Evolutionary conservation across 2,329 filamentous ascomycete species (phyloP), one percentile per base, ranked within the genome.

Genomic region (Paraphaeosphaeria minitans): DNA sequence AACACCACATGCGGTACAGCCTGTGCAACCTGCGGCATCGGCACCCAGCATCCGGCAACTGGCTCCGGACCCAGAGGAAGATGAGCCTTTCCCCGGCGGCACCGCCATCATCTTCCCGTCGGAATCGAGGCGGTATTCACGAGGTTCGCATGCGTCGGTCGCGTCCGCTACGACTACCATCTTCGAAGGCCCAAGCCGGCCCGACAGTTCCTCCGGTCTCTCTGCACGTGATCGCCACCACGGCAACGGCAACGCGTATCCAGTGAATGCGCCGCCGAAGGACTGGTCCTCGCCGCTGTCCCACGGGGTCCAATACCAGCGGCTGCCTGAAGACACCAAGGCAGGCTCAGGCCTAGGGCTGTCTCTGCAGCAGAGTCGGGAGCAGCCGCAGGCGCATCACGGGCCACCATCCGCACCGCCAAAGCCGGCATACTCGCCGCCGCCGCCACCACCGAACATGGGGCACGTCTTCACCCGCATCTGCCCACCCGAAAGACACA

Each of bases 371-470:
- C 56, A 65, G 19, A 58, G 53, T 12, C 60, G 56, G 70, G 78
- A 24, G 70, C 76, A 58, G 65, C 53, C 42, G 43, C 53, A 72
- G 45, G 68, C 24, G 58, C 66, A 72, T 52, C 61, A 67, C 53
- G 60, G 66, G 48, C 64, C 69, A 19, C 63, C 67, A 31, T 70
- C 69, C 61, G 73, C 75, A 6, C 73, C 73, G 41, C 78, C 79
- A 31, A 80, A 82, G n/a, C 73, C 73, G 35, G 71, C 82, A 55
- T 78, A 80, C 46, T 81, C 81, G 37, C 81, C 80, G 33, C 81
- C 81, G 5, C 81, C 80, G 5, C 81, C 80, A 7, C 80, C 81
- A 24, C 73, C 9, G 56, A 65, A 10, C 51, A 62, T 41, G 48
- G 57, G 13, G 63, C 65, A 19, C 6, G 29, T 51, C 13, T 19